Evolutionary conservation across 352 stramenopile species (phyloP).

Genomic region (Blastocystis sp.): DNA sequence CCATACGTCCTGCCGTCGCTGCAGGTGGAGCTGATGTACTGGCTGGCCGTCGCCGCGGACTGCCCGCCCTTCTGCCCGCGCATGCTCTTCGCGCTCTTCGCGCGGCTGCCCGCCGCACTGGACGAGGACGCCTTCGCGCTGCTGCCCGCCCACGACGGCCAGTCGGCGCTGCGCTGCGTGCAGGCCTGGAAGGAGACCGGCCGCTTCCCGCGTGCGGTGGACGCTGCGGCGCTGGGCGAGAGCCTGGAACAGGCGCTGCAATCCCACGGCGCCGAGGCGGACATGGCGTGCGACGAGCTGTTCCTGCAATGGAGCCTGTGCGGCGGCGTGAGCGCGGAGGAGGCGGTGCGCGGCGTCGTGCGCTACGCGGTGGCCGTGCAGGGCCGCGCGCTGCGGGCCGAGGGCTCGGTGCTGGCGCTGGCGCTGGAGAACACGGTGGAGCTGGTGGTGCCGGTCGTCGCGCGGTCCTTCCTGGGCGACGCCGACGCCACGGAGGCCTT

Average conservation of each 20-base stretch:
- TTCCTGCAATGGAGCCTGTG: neutral
- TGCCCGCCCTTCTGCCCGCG: neutral
- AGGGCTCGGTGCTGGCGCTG: neutral
- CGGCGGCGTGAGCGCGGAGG: neutral
- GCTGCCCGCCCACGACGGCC: neutral
- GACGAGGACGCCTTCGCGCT: neutral
- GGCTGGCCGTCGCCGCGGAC: neutral
- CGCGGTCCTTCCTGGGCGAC: neutral
- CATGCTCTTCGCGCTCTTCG: neutral
- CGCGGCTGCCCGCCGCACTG: neutral
- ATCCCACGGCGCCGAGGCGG: too few relatives aligned
- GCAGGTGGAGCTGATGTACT: neutral
- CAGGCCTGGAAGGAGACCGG: neutral
- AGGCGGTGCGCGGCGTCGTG: neutral
- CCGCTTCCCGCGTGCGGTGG: neutral
- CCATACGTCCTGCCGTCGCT: neutral
- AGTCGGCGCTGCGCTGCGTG: neutral
- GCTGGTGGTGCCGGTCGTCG: neutral
- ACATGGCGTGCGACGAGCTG: neutral
- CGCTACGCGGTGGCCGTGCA: neutral
- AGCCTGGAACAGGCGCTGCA: neutral
- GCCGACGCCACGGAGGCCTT: neutral
- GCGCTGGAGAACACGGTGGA: neutral
- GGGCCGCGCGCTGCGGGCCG: neutral
- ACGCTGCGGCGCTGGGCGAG: neutral